Evolutionary conservation across 176 grass and related monocot genomes (phyloP).

Genomic region (Cocos nucifera): DNA sequence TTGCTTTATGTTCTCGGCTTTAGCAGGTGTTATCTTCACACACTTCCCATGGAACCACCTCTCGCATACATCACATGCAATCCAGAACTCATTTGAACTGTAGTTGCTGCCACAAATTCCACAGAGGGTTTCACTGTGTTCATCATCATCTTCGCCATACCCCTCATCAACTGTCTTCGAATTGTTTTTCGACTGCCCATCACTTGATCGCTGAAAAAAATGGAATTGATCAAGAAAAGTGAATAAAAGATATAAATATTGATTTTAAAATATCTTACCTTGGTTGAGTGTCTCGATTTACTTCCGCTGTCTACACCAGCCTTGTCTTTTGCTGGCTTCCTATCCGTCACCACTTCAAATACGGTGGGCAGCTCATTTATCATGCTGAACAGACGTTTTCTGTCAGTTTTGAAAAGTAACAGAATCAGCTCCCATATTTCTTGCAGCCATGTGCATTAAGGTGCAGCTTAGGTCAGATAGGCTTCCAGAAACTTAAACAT

Average conservation of each 20-base stretch:
- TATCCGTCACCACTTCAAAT: constrained; percentile 63
- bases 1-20: constrained; percentile 97
- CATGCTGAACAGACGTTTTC: constrained; percentile 87
- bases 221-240: not conserved
- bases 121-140: constrained; percentile 91
- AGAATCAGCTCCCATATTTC: no score
- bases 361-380: constrained; percentile 90
- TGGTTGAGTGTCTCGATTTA: constrained; percentile 57
- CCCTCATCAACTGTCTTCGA: constrained; percentile 46
- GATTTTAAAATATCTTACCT: constrained; percentile 32
- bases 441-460: no score
- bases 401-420: constrained; percentile 13
- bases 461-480: no score
- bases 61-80: constrained; percentile 77
- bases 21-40: constrained; percentile 90
- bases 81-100: constrained; percentile 86
- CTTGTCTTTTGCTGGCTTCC: constrained; percentile 57
- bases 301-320: constrained; percentile 50
- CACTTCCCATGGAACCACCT: constrained; percentile 97
- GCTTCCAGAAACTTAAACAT: no score
- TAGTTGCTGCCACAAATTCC: constrained; percentile 79
- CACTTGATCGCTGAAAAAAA: constrained; percentile 54
- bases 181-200: constrained; percentile 42
- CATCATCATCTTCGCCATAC: constrained; percentile 64
- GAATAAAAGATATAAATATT: not conserved